Base-by-base conservation (phyloP, 1,284 basidiomycete genomes). In the Cryptococcus sp. region DNA sequence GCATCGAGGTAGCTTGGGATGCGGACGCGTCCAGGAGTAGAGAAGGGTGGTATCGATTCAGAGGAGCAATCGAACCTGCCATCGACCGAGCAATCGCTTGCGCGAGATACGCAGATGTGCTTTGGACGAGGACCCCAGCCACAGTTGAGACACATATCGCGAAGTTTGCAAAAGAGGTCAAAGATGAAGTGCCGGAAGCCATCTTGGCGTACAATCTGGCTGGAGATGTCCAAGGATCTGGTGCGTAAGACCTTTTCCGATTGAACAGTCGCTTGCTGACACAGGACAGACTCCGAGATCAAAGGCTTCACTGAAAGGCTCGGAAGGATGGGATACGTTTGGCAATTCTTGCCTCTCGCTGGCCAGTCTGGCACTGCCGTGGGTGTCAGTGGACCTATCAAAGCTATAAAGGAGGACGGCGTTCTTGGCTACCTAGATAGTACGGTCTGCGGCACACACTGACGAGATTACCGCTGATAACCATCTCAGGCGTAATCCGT, bases 1-100 rank as follows among this genome's bases (percentile, higher is more conserved):
- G 92, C 43, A 89, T 88, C 43, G 81, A 84, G 53, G 76, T 94
- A 11, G 85, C 83, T 71, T 95, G 93, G 92, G 86, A 92, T 76
- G 93, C 90, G 84, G 91, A 95, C 88, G 90, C 88, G 53, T 90
- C 93, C 13, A 85, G 92, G 45, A 95, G 92, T 5, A 85, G 88
- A 46, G 93, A 95, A 79, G 93, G 93, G n/a, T 95, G 93, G 78
- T 91, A 93, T 74, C 91, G 91, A 77, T 91, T 88, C 73, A 50
- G 52, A 39, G 57, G 57, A 25, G 39, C 35, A 51, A 22, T 60
- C 16, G 54, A 85, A 80, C 84, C 89, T 6, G 91, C 91, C n/a
- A 85, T 92, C 73, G 88, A 88, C 71, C 88, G 93, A 52, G 86
- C 87, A 17, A 83, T 89, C 65, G 84, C 85, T 39, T 96, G 87